These are phyloP conservation scores for Stygiomarasmius scandens DNA, from an alignment of 1,284 basidiomycete genomes.

Conservation along the genomic window DNA sequence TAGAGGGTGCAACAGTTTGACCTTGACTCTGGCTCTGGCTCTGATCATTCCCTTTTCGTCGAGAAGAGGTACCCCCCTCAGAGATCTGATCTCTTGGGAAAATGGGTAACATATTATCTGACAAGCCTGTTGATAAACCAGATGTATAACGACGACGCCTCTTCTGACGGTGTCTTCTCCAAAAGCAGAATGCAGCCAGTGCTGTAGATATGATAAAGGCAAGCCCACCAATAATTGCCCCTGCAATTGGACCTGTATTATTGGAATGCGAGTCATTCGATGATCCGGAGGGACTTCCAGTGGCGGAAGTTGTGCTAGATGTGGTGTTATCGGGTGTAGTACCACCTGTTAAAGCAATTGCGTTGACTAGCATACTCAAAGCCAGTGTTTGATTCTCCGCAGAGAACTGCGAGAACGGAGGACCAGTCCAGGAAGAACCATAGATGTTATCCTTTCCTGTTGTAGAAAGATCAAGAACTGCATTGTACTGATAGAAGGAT, in stretches of 20 bases:
- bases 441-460: slow-evolving; percentile 11
- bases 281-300: not conserved
- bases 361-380: slow-evolving; percentile 9
- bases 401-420: slow-evolving; percentile 6
- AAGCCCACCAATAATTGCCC: not conserved
- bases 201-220: not conserved
- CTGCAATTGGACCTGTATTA: not conserved
- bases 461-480: slow-evolving; percentile 14
- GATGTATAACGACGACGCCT: no score
- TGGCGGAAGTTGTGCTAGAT: not conserved
- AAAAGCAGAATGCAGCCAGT: not conserved
- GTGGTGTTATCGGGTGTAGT: not conserved
- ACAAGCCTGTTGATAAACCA: no score
- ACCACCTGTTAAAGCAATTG: slow-evolving; percentile 7
- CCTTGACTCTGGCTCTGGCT: no score
- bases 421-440: slow-evolving; percentile 14
- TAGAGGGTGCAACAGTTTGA: no score
- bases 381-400: slow-evolving; percentile 10
- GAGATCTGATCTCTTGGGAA: no score
- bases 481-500: slow-evolving; percentile 14
- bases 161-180: no score
- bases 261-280: no score
- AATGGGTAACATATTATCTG: no score
- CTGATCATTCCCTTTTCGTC: no score
- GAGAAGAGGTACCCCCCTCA: no score